These are phyloP conservation scores for Spirogloea muscicola DNA, from an alignment of 139 green algal species.

Conservation along the genomic window DNA sequence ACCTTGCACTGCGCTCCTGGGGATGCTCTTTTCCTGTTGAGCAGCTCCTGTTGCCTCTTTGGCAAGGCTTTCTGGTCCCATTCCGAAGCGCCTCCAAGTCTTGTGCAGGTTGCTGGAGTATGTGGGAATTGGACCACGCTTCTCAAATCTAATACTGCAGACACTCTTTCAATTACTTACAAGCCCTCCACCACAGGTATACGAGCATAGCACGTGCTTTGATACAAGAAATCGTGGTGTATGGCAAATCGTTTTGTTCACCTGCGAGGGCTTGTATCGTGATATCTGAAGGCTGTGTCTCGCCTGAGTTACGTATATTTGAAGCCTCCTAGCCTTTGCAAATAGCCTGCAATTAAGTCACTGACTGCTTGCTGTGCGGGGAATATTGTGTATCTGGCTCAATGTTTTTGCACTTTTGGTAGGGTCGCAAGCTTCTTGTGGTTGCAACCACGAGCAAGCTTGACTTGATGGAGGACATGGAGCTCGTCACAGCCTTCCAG, in stretches of 20 bases:
- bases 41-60: too few relatives aligned
- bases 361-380: background rate
- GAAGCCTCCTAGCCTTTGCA: background rate
- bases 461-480: slow-evolving; percentile 49
- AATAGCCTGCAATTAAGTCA: background rate
- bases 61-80: too few relatives aligned
- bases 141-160: slow-evolving; percentile 91
- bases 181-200: slow-evolving; percentile 71
- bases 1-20: background rate
- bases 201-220: background rate
- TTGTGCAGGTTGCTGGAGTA: slow-evolving; percentile 90
- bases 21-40: too few relatives aligned
- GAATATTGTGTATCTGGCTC: background rate
- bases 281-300: background rate
- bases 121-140: slow-evolving; percentile 91
- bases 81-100: too few relatives aligned
- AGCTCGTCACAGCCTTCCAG: slow-evolving; percentile 70
- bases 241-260: background rate
- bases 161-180: slow-evolving; percentile 94
- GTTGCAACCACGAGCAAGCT: slow-evolving; percentile 64
- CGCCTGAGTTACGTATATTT: background rate
- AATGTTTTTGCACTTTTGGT: background rate
- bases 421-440: slow-evolving; percentile 79
- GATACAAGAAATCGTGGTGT: too few relatives aligned
- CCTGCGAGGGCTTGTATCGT: background rate